These are phyloP conservation scores for Stevia rebaudiana DNA, from an alignment of 140 eudicot species.

Conservation along the genomic window DNA sequence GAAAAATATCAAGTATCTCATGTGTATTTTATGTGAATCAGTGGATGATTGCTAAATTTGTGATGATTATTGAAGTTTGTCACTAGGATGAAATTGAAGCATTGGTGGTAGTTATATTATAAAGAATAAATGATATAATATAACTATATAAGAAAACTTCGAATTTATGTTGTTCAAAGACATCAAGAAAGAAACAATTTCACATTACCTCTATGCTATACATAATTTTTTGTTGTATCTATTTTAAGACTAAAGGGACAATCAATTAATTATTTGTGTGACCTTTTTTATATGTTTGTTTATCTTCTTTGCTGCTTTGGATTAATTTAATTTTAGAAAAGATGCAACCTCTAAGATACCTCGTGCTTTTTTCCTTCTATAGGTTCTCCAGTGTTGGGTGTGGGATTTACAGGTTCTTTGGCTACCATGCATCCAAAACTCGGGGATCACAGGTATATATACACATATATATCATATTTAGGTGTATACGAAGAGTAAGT, in stretches of 20 bases:
- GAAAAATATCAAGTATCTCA: not conserved
- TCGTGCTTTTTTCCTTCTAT: slow-evolving; percentile 5
- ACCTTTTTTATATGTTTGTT: not conserved
- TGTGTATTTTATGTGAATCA: not conserved
- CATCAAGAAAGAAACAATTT: not conserved
- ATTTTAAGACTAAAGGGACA: not conserved
- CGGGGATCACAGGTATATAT: slow-evolving; percentile 76
- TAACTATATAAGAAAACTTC: not conserved
- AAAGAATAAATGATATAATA: not conserved
- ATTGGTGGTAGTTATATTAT: not conserved
- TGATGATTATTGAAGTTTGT: not conserved
- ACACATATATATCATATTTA: not conserved
- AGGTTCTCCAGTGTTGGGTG: slow-evolving; percentile 82
- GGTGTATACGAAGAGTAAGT: not conserved
- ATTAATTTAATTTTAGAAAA: not conserved
- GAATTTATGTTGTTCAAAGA: not conserved
- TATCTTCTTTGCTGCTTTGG: slow-evolving; percentile 7
- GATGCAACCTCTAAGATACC: slow-evolving; percentile 1
- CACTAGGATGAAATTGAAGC: not conserved
- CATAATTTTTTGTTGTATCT: not conserved
- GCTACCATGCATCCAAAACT: slow-evolving; percentile 67
- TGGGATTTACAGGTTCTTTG: slow-evolving; percentile 85
- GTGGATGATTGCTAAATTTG: not conserved
- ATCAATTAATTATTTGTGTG: slow-evolving; percentile 1
- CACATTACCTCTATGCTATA: slow-evolving; percentile 1